A percentile compares a stretch with the other conserved stretches of the same genome.
Conservation (phyloP, 208 protist genomes). For the Leishmania lainsoni region DNA sequence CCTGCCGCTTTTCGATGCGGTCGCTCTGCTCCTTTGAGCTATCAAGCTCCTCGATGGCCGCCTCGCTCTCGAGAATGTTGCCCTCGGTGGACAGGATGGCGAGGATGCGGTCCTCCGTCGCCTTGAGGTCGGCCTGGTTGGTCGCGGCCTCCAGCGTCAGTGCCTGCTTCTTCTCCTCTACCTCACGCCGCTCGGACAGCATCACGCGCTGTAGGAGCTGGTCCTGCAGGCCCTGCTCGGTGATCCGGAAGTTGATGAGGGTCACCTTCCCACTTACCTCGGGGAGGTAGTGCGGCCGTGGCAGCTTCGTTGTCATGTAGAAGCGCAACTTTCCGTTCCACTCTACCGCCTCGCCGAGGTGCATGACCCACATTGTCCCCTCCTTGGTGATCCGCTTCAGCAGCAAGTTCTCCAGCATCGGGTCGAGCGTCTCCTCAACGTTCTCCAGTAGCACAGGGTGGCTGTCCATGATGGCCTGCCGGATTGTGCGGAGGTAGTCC, state of each 20-base stretch:
- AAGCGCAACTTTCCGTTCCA: constrained; percentile 96
- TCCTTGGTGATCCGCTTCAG: constrained; percentile 94
- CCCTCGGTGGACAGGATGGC: constrained; percentile 87
- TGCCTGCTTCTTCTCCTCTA: constrained; percentile 96
- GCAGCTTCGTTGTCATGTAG: constrained; percentile 98
- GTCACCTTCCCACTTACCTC: constrained; percentile 97
- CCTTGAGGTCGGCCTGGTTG: constrained; percentile 89
- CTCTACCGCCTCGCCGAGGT: constrained; percentile 96
- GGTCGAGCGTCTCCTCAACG: constrained; percentile 96
- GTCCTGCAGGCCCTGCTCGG: constrained; percentile 95
- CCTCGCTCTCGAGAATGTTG: constrained; percentile 96
- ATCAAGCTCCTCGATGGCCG: constrained; percentile 94
- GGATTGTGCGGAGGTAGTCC: constrained; percentile 88
- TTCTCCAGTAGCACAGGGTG: constrained; percentile 96
- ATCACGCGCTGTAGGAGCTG: constrained; percentile 96
- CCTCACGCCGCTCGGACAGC: constrained; percentile 92
- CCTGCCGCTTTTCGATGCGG: constrained; percentile 93
- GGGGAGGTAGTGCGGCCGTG: constrained; percentile 97
- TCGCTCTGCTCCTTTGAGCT: constrained; percentile 95
- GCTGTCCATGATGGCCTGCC: constrained; percentile 94
- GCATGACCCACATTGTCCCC: constrained; percentile 88
- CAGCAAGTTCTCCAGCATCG: constrained; percentile 97
- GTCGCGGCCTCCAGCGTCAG: constrained; percentile 92
- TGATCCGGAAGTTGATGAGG: constrained; percentile 98
- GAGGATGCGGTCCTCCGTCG: constrained; percentile 92